phyloP scores from a whole-genome alignment of 2,329 filamentous ascomycete species.

The Akanthomyces muscarius region DNA sequence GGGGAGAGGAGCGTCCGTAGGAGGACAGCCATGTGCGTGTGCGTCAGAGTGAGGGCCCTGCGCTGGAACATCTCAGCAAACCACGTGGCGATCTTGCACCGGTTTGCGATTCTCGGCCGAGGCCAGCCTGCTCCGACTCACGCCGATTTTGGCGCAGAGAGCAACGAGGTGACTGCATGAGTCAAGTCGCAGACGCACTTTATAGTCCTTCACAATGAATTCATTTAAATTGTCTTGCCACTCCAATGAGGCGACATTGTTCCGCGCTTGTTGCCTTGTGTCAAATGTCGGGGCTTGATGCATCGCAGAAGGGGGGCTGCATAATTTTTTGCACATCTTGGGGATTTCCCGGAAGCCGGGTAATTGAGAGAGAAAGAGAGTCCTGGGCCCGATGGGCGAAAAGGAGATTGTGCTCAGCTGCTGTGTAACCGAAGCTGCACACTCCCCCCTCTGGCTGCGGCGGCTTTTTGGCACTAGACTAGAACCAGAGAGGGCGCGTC shows the following conservation, averaged over 20 bases:
- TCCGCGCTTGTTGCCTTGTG: no score
- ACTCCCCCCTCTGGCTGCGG: background rate
- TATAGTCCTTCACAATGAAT: no score
- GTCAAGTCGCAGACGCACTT: no score
- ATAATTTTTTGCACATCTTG: background rate
- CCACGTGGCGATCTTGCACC: constrained; percentile 15
- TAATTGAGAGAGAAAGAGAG: background rate
- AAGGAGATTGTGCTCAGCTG: background rate
- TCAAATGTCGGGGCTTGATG: background rate
- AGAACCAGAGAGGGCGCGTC: background rate
- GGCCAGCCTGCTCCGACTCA: background rate
- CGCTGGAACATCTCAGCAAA: constrained; percentile 8
- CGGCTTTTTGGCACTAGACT: background rate
- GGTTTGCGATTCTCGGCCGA: constrained; percentile 9
- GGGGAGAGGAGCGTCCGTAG: background rate
- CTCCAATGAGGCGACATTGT: no score
- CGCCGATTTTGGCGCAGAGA: background rate
- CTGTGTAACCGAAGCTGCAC: background rate
- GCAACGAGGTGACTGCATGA: no score
- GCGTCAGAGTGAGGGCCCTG: background rate
- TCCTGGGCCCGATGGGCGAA: background rate
- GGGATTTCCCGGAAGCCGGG: background rate
- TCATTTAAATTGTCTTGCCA: no score
- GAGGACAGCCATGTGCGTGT: no score
- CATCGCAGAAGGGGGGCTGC: background rate